Evolutionary conservation across 495 filamentous ascomycete species (phyloP).

Genomic region (Lasiosphaeria hispida): DNA sequence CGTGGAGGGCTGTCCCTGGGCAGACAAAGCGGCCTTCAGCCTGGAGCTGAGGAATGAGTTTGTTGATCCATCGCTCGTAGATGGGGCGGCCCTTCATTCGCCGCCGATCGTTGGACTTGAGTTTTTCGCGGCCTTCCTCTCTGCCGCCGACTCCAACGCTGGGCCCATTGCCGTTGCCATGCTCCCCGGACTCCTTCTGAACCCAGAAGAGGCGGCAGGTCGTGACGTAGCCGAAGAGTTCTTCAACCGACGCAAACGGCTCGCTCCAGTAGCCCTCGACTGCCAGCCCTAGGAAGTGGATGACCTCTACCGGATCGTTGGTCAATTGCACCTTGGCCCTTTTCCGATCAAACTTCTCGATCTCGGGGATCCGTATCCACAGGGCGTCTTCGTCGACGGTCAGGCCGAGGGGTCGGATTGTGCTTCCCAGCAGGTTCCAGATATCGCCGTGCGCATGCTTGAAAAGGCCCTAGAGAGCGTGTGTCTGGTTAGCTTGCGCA

Average conservation of each 20-base stretch:
- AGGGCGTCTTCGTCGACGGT: slow-evolving; percentile 59
- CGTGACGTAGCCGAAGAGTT: slow-evolving; percentile 56
- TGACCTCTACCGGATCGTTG: slow-evolving; percentile 45
- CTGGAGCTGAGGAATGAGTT: slow-evolving; percentile 49
- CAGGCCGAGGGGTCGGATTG: slow-evolving; percentile 59
- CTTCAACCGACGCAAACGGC: slow-evolving; percentile 49
- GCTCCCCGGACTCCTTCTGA: slow-evolving; percentile 12
- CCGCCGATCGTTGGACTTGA: slow-evolving; percentile 53
- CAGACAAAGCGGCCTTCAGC: slow-evolving; percentile 27
- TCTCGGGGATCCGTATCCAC: slow-evolving; percentile 59
- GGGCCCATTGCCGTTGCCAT: slow-evolving; percentile 17
- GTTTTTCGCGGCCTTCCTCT: slow-evolving; percentile 34
- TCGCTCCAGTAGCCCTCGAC: slow-evolving; percentile 37
- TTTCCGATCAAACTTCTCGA: slow-evolving; percentile 56
- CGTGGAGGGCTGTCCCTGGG: slow-evolving; percentile 3
- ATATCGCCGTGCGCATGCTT: slow-evolving; percentile 64
- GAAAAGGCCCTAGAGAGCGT: slow-evolving; percentile 42
- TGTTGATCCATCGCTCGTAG: slow-evolving; percentile 46
- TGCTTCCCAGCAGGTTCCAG: slow-evolving; percentile 62
- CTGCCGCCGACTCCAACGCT: slow-evolving; percentile 19
- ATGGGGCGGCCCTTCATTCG: slow-evolving; percentile 46
- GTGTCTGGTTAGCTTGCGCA: not conserved
- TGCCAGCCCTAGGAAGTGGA: slow-evolving; percentile 60
- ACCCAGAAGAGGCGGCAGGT: slow-evolving; percentile 54
- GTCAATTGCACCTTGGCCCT: slow-evolving; percentile 57